A percentile compares a stretch with the other conserved stretches of the same genome.
Conservation (phyloP, 495 filamentous ascomycete genomes). For the Hypoxylon perforatum region DNA sequence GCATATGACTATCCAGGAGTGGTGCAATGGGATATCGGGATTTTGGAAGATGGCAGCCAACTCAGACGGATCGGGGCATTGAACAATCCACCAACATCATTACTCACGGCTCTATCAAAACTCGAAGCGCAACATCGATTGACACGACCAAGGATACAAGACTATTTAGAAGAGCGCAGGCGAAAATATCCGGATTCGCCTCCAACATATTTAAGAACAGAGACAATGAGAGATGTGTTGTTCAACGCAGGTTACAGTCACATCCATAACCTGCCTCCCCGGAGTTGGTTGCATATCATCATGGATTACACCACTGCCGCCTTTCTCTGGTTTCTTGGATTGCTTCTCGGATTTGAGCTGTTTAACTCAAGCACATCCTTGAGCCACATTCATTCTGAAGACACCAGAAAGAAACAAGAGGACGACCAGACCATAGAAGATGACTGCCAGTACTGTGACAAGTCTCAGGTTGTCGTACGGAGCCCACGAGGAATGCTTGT, state of each 20-base stretch:
- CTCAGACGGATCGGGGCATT: not conserved
- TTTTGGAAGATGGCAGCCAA: slow-evolving; percentile 1
- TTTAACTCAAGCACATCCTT: not conserved
- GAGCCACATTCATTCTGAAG: not conserved
- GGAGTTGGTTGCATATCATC: not conserved
- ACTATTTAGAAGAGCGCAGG: slow-evolving; percentile 3
- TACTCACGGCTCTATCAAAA: slow-evolving; percentile 6
- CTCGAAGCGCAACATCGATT: not conserved
- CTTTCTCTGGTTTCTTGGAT: not conserved
- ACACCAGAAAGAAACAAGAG: not conserved
- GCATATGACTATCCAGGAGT: slow-evolving; percentile 37
- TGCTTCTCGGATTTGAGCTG: not conserved
- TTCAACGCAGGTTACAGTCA: not conserved
- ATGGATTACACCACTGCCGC: not conserved
- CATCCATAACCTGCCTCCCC: not conserved
- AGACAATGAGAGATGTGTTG: not conserved
- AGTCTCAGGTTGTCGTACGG: not conserved
- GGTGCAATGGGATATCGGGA: slow-evolving; percentile 52
- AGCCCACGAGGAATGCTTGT: slow-evolving; percentile 6
- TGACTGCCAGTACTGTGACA: not conserved
- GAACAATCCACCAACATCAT: slow-evolving; percentile 1
- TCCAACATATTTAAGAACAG: not conserved
- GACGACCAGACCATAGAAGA: not conserved
- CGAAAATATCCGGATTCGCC: slow-evolving; percentile 1
- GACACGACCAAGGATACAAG: not conserved